Base-by-base conservation (phyloP, 1,284 basidiomycete genomes). In the Ustilago curta region DNA sequence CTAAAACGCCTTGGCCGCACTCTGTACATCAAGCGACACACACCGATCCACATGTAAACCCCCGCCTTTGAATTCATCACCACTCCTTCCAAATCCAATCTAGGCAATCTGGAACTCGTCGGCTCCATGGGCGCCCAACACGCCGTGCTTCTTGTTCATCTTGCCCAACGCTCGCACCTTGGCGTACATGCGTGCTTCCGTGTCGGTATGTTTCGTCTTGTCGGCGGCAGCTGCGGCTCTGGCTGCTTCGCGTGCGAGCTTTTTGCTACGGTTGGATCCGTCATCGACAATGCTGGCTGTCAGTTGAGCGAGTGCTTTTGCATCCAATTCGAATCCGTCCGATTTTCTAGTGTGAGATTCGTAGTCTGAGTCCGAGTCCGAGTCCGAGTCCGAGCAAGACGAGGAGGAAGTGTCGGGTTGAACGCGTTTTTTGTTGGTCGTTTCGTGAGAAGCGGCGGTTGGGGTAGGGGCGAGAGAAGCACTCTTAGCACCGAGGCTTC, bases 91-190 rank as follows among this genome's bases (percentile, higher is more conserved):
- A n/a, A 23, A 39, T n/a, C 21, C 31, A 12, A n/a, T n/a, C 51
- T 51, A 80, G 5, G 62, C 79, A 37, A 82, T 80, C 65, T 83
- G 81, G 67, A 79, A 83, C 58, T 83, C 81, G 25, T 82, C 81
- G 23, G 88, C 88, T 32, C 90, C 91, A 74, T 89, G 90, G 65
- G 90, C 90, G 63, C 90, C 89, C 88, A 96, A 89, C 71, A 90
- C 88, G 31, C 95, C 95, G 40, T 90, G 90, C 84, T 91, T 91
- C 88, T 92, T 95, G 63, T 90, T 89, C 68, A 91, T 86, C 59
- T 91, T 88, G n/a, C 95, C 95, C 85, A 94, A 91, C 32, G 89
- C 89, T 51, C 95, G 89, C 37, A 97, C 94, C 40, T 92, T 90
- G 55, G 90, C 90, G 81, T 92, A 91, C 95, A 97, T 97, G 51